Evolutionary conservation across 2,329 filamentous ascomycete genomes (phyloP), one percentile per base, ranked within the genome.

Genomic region (Mycosphaerelloides madeirae): DNA sequence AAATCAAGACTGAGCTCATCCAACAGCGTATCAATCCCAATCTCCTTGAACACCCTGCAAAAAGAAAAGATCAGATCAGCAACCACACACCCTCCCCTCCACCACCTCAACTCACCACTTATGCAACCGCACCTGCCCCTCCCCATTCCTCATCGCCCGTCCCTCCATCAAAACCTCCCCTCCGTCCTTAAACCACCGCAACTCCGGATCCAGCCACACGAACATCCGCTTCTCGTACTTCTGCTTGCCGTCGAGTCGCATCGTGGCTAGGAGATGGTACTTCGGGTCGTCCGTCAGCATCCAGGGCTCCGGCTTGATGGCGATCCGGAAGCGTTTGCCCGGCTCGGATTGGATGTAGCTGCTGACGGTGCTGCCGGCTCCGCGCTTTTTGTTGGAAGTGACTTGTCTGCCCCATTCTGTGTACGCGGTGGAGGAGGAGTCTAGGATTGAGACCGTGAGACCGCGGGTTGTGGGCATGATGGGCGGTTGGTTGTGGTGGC

Each of bases 281-380:
- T 40, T 28, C 12, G 31, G 15, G 5, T 18, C 13, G 5, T 13
- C n/a, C 9, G 20, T n/a, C 4, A n/a, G 20, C 9, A 25, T 5
- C 5, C 22, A 9, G 6, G 22, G n/a, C 11, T 6, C 25, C 22
- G 43, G 49, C 20, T 14, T 36, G 18, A 52, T 47, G 31, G 9
- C 28, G 38, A 52, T 45, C 16, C 41, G 29, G 32, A 52, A 52
- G 6, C 39, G 36, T 37, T 40, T 41, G 38, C 44, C 39, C 7
- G 40, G 38, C 25, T 44, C 43, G 15, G 43, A 43, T 29, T 49
- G 39, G 9, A 52, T 36, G 36, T 49, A 47, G 38, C 43, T 44
- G 37, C 41, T 46, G 15, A 22, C 31, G 19, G 25, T 29, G 6
- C 12, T 41, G 22, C 20, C 31, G 25, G 15, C n/a, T n/a, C n/a